Evolutionary conservation across 371 early-diverging fungal genomes (phyloP).

Genomic region (Haplosporangium sp.): DNA sequence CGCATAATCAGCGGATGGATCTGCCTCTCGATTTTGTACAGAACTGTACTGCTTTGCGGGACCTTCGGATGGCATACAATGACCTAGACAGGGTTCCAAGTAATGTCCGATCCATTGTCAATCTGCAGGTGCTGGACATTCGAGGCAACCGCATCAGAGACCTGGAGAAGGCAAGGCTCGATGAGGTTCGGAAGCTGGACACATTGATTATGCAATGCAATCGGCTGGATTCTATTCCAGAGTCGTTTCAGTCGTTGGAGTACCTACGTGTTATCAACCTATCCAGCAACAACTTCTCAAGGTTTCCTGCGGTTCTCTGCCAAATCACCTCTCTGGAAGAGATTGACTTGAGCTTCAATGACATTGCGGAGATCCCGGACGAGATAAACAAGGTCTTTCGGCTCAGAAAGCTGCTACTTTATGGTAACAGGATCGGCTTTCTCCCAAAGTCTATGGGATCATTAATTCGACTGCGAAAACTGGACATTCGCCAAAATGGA

Average conservation of each 20-base stretch:
- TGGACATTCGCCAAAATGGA: slow-evolving; percentile 81
- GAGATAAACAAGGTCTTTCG: slow-evolving; percentile 74
- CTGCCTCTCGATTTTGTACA: slow-evolving; percentile 81
- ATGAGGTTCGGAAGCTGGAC: slow-evolving; percentile 64
- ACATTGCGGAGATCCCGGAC: slow-evolving; percentile 80
- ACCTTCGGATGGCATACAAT: slow-evolving; percentile 76
- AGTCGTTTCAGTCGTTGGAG: slow-evolving; percentile 61
- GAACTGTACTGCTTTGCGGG: slow-evolving; percentile 69
- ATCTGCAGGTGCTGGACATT: slow-evolving; percentile 76
- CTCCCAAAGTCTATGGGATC: slow-evolving; percentile 74
- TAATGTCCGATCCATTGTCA: slow-evolving; percentile 66
- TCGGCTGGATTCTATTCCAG: slow-evolving; percentile 71
- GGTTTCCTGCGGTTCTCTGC: slow-evolving; percentile 75
- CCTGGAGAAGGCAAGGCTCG: slow-evolving; percentile 68
- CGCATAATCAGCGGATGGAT: slow-evolving; percentile 75
- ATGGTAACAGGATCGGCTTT: slow-evolving; percentile 75
- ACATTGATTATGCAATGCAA: slow-evolving; percentile 81
- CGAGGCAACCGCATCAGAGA: slow-evolving; percentile 79
- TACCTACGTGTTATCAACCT: slow-evolving; percentile 74
- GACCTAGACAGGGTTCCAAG: slow-evolving; percentile 69
- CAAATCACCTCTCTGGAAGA: slow-evolving; percentile 68
- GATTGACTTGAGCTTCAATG: slow-evolving; percentile 87
- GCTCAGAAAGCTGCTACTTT: slow-evolving; percentile 72
- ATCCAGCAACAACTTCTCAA: slow-evolving; percentile 80
- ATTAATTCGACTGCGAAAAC: slow-evolving; percentile 71